Evolutionary conservation across 2,329 filamentous ascomycete genomes (phyloP).

Genomic region (Botrytis sinoallii): DNA sequence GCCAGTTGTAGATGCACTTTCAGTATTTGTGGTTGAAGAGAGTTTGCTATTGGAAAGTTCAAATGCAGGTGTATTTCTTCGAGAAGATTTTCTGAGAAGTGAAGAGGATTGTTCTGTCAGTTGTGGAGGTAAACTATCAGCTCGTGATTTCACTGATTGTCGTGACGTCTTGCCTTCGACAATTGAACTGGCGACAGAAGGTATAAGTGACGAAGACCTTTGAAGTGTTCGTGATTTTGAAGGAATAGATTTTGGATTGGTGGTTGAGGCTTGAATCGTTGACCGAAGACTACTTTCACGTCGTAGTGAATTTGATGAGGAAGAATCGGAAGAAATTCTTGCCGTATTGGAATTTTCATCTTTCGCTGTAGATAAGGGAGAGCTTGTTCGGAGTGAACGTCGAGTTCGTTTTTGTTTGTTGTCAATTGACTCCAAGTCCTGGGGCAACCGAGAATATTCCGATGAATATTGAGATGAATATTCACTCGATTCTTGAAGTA

Average conservation of each 20-base stretch:
- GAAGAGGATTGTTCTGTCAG: not conserved
- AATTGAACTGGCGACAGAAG: not conserved
- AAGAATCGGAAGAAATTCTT: not conserved
- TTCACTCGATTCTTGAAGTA: constrained; percentile 18
- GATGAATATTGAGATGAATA: constrained; percentile 14
- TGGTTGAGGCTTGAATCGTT: constrained; percentile 8
- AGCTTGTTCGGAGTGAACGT: not conserved
- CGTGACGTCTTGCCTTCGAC: not conserved
- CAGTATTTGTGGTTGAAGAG: not conserved
- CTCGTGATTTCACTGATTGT: constrained; percentile 8
- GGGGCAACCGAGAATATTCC: constrained; percentile 10
- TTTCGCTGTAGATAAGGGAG: not conserved
- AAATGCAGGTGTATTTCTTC: not conserved
- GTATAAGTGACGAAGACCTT: constrained; percentile 1
- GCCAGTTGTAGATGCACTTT: not conserved
- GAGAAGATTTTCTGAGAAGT: not conserved
- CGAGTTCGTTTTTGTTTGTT: not conserved
- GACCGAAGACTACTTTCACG: constrained; percentile 5
- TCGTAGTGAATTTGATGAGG: not conserved
- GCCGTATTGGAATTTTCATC: not conserved
- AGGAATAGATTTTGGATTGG: not conserved
- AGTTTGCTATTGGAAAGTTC: not conserved
- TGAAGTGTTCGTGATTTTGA: not conserved
- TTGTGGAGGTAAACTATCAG: constrained; percentile 1
- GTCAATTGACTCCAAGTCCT: not conserved